Conservation (phyloP, 805 yeast genomes). For the Priceomyces medius region DNA sequence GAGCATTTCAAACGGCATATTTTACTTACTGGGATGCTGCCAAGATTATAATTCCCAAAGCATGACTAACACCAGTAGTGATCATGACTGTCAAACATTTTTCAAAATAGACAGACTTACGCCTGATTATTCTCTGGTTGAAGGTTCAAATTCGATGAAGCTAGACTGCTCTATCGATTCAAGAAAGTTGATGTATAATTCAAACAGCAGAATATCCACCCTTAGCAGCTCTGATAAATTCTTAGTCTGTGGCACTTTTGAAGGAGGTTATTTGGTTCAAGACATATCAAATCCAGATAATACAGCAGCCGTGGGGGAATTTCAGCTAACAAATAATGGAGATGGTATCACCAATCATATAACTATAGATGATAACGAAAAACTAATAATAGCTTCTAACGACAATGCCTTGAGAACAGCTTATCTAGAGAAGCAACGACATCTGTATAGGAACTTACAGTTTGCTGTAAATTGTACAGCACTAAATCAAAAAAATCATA, state of each 20-base stretch:
- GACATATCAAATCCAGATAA: slow-evolving; percentile 26
- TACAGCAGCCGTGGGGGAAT: slow-evolving; percentile 28
- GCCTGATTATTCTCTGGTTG: slow-evolving; percentile 21
- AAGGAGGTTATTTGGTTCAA: slow-evolving; percentile 48
- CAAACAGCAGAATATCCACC: slow-evolving; percentile 47
- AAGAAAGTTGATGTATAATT: slow-evolving; percentile 21
- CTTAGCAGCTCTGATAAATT: slow-evolving; percentile 41
- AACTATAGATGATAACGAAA: slow-evolving; percentile 29
- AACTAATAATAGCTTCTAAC: slow-evolving; percentile 49
- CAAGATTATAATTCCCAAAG: slow-evolving; percentile 30
- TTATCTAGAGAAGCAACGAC: slow-evolving; percentile 28
- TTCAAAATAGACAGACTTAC: slow-evolving; percentile 36
- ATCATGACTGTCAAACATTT: slow-evolving; percentile 30
- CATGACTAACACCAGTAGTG: slow-evolving; percentile 20
- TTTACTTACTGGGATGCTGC: slow-evolving; percentile 37
- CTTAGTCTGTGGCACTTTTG: slow-evolving; percentile 54
- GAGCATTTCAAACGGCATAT: slow-evolving; percentile 34
- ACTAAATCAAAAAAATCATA: slow-evolving; percentile 35
- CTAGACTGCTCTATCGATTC: slow-evolving; percentile 42
- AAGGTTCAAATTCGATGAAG: slow-evolving; percentile 22
- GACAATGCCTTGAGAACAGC: slow-evolving; percentile 44
- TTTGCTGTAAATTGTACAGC: slow-evolving; percentile 54
- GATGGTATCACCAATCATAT: slow-evolving; percentile 57
- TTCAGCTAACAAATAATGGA: slow-evolving; percentile 37
- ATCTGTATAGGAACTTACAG: slow-evolving; percentile 24